Conservation (phyloP, 2,329 filamentous ascomycete species). For the Albophoma yamanashiensis region DNA sequence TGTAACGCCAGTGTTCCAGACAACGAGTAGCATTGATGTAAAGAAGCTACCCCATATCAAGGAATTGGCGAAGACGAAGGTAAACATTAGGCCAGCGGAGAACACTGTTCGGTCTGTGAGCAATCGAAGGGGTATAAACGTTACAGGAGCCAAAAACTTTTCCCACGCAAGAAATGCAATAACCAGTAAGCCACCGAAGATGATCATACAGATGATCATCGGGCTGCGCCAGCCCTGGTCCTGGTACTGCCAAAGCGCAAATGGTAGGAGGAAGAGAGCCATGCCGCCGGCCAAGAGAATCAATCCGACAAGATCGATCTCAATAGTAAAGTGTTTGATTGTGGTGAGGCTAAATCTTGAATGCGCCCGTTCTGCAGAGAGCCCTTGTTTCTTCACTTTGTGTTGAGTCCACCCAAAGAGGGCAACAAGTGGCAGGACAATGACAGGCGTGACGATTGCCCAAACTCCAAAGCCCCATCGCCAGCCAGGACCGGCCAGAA, state of each 20-base stretch:
- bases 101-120: conserved; percentile 29
- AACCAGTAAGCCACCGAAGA: conserved; percentile 42
- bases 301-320: conserved; percentile 43
- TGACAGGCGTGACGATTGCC: conserved; percentile 49
- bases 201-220: conserved; percentile 37
- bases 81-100: conserved; percentile 21
- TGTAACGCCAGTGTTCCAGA: conserved; percentile 23
- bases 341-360: conserved; percentile 29
- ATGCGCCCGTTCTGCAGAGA: conserved; percentile 30
- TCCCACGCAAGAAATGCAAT: conserved; percentile 37
- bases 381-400: conserved; percentile 45
- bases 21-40: conserved; percentile 26
- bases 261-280: conserved; percentile 45
- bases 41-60: conserved; percentile 28
- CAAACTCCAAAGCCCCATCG: conserved; percentile 60
- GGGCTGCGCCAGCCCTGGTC: conserved; percentile 30
- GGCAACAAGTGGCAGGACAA: conserved; percentile 44
- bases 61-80: conserved; percentile 24
- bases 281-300: conserved; percentile 39
- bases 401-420: conserved; percentile 48
- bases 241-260: conserved; percentile 33
- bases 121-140: conserved; percentile 39
- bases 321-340: conserved; percentile 41
- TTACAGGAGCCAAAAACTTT: conserved; percentile 37
- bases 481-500: conserved; percentile 43